Evolutionary conservation across 169 alveolate species (phyloP), one percentile per base, ranked within the genome.

Genomic region (Plasmodium inui): DNA sequence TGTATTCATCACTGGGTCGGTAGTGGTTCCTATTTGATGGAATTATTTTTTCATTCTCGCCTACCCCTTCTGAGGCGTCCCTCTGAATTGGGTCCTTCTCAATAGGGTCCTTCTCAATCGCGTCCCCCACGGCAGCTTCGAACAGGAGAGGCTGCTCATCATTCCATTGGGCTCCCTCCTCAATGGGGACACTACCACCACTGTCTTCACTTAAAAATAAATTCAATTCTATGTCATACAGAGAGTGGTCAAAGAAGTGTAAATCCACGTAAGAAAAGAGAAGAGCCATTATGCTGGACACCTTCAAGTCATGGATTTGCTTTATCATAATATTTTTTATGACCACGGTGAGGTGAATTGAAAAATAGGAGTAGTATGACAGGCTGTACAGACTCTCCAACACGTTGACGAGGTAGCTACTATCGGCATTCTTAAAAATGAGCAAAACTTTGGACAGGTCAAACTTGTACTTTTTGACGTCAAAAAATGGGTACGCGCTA

Each of bases 251-350:
- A 50, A 57, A 79, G 37, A 88, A 88, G 82, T 79, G 89, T 26
- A 78, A 78, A 88, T 88, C 83, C 1, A 67, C 22, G 26, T 78
- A 73, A 5, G 94, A 88, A 79, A 79, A 88, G 61, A 88, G 73
- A 0, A 88, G 72, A 0, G 85, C 50, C 55, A 88, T 88, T 57
- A 88, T 79, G 28, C 82, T 37, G 14, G 94, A 88, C n/a, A 88
- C 94, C 37, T 88, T 88, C 81, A 88, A 57, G 30, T 88, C 94
- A 41, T 88, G 94, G 61, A 88, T 88, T 37, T 88, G 94, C 34
- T 88, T 88, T n/a, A 79, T 79, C 34, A 88, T 41, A 22, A 88
- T 79, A 39, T 88, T 88, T 88, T 88, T 88, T 39, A 88, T 88
- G 32, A 88, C 72, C 26, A 88, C 34, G 50, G 50, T 57, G 37